Conservation (phyloP, 805 yeast genomes). For the Millerozyma acaciae region DNA sequence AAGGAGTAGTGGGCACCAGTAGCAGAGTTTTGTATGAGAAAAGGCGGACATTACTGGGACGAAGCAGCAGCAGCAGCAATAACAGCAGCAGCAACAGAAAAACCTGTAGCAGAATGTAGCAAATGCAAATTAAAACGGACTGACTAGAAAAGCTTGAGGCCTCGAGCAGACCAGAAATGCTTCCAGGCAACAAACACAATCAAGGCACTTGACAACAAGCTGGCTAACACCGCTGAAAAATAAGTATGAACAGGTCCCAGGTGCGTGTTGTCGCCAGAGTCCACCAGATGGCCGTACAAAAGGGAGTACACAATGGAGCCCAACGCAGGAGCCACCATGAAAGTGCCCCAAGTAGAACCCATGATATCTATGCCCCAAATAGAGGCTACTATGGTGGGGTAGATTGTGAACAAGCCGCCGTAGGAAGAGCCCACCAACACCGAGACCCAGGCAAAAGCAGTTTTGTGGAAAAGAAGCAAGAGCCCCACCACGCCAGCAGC, state of each 20-base stretch:
- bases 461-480: constrained; percentile 10
- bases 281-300: constrained; percentile 63
- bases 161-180: constrained; percentile 27
- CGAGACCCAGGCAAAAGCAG: constrained; percentile 29
- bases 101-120: no score
- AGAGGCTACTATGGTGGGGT: constrained; percentile 78
- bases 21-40: no score
- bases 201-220: constrained; percentile 22
- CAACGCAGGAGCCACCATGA: constrained; percentile 83
- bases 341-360: constrained; percentile 91
- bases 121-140: no score
- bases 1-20: no score
- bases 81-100: no score
- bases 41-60: no score
- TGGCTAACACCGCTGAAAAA: constrained; percentile 22
- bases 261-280: constrained; percentile 20
- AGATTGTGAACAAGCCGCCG: constrained; percentile 82
- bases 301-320: constrained; percentile 71
- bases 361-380: constrained; percentile 86
- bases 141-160: constrained; percentile 23
- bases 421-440: constrained; percentile 64
- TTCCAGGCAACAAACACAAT: constrained; percentile 27
- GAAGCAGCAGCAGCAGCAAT: no score
- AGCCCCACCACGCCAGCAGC: constrained; percentile 27
- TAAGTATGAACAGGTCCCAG: constrained; percentile 27